Conservation (phyloP, 2,329 filamentous ascomycete genomes). For the Monosporascus sp. region DNA sequence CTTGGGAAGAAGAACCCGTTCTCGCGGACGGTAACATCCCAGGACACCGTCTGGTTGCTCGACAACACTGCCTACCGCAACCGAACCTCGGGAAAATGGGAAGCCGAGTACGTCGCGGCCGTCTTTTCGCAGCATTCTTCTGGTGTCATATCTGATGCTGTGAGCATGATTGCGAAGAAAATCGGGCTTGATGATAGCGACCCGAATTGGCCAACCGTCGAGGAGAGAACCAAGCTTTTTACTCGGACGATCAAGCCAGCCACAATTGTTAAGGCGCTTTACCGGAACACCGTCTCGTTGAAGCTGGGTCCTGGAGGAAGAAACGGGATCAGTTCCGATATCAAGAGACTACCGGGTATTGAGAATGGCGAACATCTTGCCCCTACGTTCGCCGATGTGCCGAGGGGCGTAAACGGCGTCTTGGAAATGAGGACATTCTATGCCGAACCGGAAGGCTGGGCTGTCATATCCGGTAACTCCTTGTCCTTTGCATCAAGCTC, state of each 20-base stretch:
- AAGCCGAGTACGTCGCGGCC: conserved; percentile 77
- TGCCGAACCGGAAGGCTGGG: conserved; percentile 75
- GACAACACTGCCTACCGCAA: conserved; percentile 80
- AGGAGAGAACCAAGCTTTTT: conserved; percentile 69
- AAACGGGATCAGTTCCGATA: conserved; percentile 67
- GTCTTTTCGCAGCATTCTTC: conserved; percentile 73
- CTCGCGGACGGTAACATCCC: conserved; percentile 52
- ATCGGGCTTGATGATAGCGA: conserved; percentile 61
- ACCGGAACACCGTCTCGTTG: conserved; percentile 41
- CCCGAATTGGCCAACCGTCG: conserved; percentile 54
- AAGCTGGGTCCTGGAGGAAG: conserved; percentile 65
- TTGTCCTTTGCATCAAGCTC: background rate
- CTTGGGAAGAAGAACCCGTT: conserved; percentile 53
- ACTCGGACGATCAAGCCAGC: conserved; percentile 70
- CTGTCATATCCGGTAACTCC: conserved; percentile 65
- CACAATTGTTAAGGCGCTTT: conserved; percentile 60
- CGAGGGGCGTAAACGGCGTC: conserved; percentile 48
- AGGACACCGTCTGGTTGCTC: conserved; percentile 80
- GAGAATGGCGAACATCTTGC: conserved; percentile 40
- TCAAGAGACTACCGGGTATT: conserved; percentile 45
- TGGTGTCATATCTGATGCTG: conserved; percentile 60
- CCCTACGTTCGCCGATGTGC: conserved; percentile 45
- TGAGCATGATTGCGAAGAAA: conserved; percentile 64
- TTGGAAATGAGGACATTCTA: conserved; percentile 67
- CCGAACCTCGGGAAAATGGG: conserved; percentile 52